Evolutionary conservation across 768 basidiomycete genomes (phyloP), one percentile per base, ranked within the genome.

Genomic region (Fistulinella prunicolor): DNA sequence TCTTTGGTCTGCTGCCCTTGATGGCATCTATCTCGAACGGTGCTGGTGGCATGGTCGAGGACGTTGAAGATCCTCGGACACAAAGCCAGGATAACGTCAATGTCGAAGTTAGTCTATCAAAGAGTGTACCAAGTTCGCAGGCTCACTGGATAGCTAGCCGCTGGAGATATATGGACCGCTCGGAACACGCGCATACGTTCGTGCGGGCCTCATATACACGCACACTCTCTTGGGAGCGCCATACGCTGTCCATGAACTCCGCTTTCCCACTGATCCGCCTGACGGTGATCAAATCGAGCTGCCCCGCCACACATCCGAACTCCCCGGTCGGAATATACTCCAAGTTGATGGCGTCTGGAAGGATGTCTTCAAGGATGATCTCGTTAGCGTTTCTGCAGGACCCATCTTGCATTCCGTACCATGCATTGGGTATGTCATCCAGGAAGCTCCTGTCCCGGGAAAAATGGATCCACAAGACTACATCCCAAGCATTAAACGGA

Each of bases 81-180:
- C 65, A 69, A 17, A 53, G 16, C 41, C 52, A 22, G 28, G 30
- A 28, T 21, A 19, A 21, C 38, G 39, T n/a, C 6, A 35, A 59
- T 1, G 14, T 38, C 23, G 49, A 57, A 52, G 63, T 65, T 10
- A 13, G 62, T 57, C 48, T 23, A 23, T 46, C 36, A 19, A 21
- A 19, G 9, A 28, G 7, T 10, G 9, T 37, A 7, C 26, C 1
- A 24, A 24, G 34, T 38, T 21, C 8, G 39, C 46, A 48, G 17
- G 40, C 49, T 62, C 28, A 67, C 16, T 20, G 13, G 37, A 29
- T 22, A 16, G 28, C 14, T 53, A 89, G 87, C 76, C 77, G 16
- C 53, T 93, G 3, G 87, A 94, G 63, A 89, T 94, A 43, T 94
- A 92, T 56, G 92, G 92, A 6, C 92, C 89, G 10, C 67, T 82